phyloP scores from a whole-genome alignment of 2,329 filamentous ascomycete species.

The Rutstroemia sp. region DNA sequence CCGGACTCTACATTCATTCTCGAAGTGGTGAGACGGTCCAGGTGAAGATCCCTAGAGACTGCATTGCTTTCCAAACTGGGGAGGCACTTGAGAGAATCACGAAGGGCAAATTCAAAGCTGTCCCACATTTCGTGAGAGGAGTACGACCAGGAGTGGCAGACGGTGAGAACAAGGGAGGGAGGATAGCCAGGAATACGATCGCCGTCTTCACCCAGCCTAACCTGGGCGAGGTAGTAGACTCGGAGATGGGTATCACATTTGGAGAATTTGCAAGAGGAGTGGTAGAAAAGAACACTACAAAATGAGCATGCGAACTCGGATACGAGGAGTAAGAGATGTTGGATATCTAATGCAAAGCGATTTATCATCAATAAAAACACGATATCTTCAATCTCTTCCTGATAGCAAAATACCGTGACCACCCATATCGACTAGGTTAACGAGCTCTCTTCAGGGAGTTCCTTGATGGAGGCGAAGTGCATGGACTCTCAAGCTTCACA shows the following conservation, averaged over 20 bases:
- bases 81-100: constrained; percentile 90
- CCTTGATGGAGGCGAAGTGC: no score
- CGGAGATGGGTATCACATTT: constrained; percentile 59
- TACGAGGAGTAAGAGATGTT: no score
- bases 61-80: constrained; percentile 92
- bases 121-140: constrained; percentile 90
- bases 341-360: no score
- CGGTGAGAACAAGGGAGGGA: constrained; percentile 35
- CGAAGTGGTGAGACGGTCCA: constrained; percentile 78
- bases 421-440: no score
- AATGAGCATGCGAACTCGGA: constrained; percentile 11
- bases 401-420: no score
- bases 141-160: constrained; percentile 45
- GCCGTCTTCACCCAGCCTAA: constrained; percentile 98
- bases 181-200: constrained; percentile 75
- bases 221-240: constrained; percentile 70
- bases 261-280: constrained; percentile 58
- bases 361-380: no score
- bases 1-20: constrained; percentile 91
- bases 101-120: constrained; percentile 81
- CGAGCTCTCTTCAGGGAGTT: no score
- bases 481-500: no score
- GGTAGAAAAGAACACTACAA: constrained; percentile 30
- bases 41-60: constrained; percentile 83
- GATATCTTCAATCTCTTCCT: no score